Conservation (phyloP, 257 asterid genomes). For the Paraleonurus japonicus region DNA sequence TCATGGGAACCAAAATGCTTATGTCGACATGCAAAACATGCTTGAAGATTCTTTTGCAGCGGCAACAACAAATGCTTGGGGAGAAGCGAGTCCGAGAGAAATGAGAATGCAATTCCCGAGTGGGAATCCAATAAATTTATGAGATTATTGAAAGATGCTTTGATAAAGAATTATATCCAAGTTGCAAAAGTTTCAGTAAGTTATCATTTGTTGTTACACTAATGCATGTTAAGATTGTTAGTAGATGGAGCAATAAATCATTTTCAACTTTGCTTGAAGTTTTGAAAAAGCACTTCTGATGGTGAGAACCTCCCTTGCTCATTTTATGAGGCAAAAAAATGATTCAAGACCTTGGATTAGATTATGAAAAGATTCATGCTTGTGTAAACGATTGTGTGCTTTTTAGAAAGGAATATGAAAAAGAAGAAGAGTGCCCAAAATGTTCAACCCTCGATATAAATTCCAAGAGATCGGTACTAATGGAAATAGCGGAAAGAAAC, state of each 20-base stretch:
- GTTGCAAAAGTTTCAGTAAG: not conserved
- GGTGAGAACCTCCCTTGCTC: not conserved
- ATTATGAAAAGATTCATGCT: not conserved
- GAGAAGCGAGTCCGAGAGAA: not conserved
- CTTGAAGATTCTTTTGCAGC: not conserved
- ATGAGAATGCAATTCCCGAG: not conserved
- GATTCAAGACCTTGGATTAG: not conserved
- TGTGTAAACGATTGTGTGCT: not conserved
- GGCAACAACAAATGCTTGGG: not conserved
- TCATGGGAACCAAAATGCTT: not conserved
- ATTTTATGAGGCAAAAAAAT: not conserved
- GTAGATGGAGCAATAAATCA: not conserved
- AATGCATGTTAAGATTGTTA: not conserved
- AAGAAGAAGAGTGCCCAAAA: not conserved
- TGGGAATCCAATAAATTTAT: not conserved
- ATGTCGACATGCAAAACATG: not conserved
- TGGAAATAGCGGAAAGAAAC: too few species aligned
- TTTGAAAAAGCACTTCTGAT: not conserved
- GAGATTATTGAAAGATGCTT: slow-evolving; percentile 4
- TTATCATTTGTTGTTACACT: not conserved
- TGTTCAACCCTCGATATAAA: not conserved
- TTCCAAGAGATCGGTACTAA: too few species aligned
- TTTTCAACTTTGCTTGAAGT: not conserved
- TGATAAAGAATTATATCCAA: slow-evolving; percentile 2
- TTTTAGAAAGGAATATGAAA: not conserved